Evolutionary conservation across 1,284 basidiomycete species (phyloP), one percentile per base, ranked within the genome.

Genomic region (Leccinum subspadiceum): DNA sequence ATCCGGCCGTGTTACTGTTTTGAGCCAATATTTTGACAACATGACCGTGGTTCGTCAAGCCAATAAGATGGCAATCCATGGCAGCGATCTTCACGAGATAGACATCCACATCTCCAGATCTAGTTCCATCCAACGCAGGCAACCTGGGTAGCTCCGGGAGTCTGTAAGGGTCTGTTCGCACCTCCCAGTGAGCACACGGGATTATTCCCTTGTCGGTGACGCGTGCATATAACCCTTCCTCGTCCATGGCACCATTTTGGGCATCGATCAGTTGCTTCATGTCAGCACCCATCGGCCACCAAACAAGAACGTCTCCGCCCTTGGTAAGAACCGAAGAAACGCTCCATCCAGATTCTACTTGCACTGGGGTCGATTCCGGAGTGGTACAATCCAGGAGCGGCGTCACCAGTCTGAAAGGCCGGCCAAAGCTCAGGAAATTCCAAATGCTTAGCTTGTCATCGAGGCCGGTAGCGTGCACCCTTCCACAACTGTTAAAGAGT

Each of bases 271-370:
- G 63, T 7, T 74, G 62, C 20, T 65, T 68, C 73, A 85, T 77
- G 17, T 60, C 69, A 13, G 80, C 81, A 4, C 71, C 70, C 64
- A 82, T 81, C 1, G 92, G 92, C 84, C 86, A 93, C 84, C 87
- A 94, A 6, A 90, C 83, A 64, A 87, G 82, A 35, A 93, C 84
- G 37, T 85, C 80, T 1, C 92, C 92, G 4, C 81, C 78, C 56
- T 81, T 78, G 2, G 87, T 89, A 62, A 96, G 83, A 35, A 85
- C 78, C 2, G 86, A 81, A 6, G 87, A 88, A 72, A 89, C 89
- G 5, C 69, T 64, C 93, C 92, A 94, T n/a, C 93, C 93, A 60
- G 88, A 89, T 69, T 87, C 88, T 31, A 93, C 79, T 71, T 94
- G 92, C 2, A 82, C 68, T 5, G 86, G 83, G 8, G 76, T 81